Conservation (phyloP, 2,329 filamentous ascomycete species). For the Dothideomycetidae sp. region DNA sequence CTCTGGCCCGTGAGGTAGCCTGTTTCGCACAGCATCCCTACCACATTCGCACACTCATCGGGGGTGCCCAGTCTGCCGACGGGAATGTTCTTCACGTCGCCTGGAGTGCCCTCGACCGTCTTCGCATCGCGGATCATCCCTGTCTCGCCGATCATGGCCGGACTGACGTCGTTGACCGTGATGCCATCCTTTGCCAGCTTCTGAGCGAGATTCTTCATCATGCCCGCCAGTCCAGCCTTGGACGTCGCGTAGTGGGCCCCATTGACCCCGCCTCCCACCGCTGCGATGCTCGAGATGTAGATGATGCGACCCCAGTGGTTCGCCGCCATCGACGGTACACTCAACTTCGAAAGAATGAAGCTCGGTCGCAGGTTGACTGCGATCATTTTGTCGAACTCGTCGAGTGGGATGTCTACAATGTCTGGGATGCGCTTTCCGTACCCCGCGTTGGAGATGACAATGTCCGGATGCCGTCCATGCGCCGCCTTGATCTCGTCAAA, state of each 20-base stretch:
- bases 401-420: conserved; percentile 45
- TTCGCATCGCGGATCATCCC: conserved; percentile 46
- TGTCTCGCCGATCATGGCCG: conserved; percentile 47
- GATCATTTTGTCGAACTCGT: conserved; percentile 50
- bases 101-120: conserved; percentile 28
- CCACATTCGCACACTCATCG: conserved; percentile 46
- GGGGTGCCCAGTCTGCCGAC: conserved; percentile 44
- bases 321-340: conserved; percentile 45
- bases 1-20: conserved; percentile 26
- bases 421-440: conserved; percentile 46
- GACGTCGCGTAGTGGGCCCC: conserved; percentile 23
- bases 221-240: conserved; percentile 39
- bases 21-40: conserved; percentile 46
- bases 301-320: conserved; percentile 50
- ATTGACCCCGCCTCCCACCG: conserved; percentile 49
- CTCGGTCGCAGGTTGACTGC: conserved; percentile 48
- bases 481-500: conserved; percentile 39
- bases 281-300: conserved; percentile 50
- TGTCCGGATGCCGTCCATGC: conserved; percentile 44
- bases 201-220: conserved; percentile 50
- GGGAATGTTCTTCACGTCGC: conserved; percentile 46
- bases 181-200: conserved; percentile 47
- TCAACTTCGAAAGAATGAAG: conserved; percentile 47
- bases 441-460: conserved; percentile 52
- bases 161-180: conserved; percentile 54